Conservation (phyloP, 129 eudicot genomes). For the Scalesia atractyloides region DNA sequence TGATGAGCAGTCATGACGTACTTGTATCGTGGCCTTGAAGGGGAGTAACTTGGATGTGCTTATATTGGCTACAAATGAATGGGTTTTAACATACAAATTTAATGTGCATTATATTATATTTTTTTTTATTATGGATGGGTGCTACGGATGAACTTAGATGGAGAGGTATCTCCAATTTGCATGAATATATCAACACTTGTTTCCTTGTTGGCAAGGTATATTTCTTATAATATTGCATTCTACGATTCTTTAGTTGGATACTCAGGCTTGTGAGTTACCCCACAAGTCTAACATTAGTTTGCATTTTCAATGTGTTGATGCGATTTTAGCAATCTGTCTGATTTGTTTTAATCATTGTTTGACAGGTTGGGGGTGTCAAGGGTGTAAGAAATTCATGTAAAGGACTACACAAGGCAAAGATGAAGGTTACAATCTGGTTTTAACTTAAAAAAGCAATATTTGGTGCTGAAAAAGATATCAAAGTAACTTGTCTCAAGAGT, state of each 20-base stretch:
- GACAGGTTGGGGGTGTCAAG: conserved; percentile 76
- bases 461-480: conserved; percentile 86
- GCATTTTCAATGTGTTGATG: neutral
- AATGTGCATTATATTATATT: no score
- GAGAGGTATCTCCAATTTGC: no score
- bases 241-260: conserved; percentile 7
- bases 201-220: no score
- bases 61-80: no score
- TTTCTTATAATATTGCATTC: neutral
- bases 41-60: no score
- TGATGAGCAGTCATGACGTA: no score
- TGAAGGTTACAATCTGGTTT: conserved; percentile 64
- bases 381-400: conserved; percentile 64
- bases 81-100: no score
- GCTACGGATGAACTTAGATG: no score
- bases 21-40: no score
- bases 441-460: conserved; percentile 88
- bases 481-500: conserved; percentile 68
- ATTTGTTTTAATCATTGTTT: conserved; percentile 70
- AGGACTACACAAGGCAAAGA: conserved; percentile 79
- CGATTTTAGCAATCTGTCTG: conserved; percentile 69
- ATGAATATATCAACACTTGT: no score
- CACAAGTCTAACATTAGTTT: conserved; percentile 8
- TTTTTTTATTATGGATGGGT: no score
- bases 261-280: neutral